phyloP scores from a whole-genome alignment of 139 green algal species.

The Chlorella vulgaris region DNA sequence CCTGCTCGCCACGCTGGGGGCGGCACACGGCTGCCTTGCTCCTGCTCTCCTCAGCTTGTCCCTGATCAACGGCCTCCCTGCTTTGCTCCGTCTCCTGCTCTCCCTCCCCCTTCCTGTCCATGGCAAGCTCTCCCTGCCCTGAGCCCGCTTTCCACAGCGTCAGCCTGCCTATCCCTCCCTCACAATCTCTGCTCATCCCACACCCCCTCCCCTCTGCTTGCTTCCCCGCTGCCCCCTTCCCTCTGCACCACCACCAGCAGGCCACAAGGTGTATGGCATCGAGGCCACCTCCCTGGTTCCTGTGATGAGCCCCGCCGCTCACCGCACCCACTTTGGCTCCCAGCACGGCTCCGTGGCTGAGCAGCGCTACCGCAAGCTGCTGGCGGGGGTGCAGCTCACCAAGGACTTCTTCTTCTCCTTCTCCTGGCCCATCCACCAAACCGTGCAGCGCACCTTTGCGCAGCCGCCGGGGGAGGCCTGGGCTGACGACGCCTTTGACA shows the following conservation, averaged over 20 bases:
- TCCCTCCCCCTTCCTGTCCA: background rate
- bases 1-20: too few species aligned
- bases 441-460: slow-evolving; percentile 74
- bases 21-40: background rate
- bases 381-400: slow-evolving; percentile 87
- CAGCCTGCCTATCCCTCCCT: too few species aligned
- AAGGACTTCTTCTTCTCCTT: slow-evolving; percentile 95
- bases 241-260: slow-evolving; percentile 28
- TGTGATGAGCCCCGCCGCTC: slow-evolving; percentile 54
- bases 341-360: slow-evolving; percentile 13
- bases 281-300: slow-evolving; percentile 78
- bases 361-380: slow-evolving; percentile 71
- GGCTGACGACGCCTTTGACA: slow-evolving; percentile 54
- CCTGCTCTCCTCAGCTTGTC: background rate
- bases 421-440: slow-evolving; percentile 79
- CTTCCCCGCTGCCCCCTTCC: background rate
- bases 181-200: too few species aligned
- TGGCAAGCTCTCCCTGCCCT: background rate
- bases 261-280: slow-evolving; percentile 88
- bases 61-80: background rate
- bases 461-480: slow-evolving; percentile 24
- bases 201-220: too few species aligned
- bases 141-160: too few species aligned
- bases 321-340: slow-evolving; percentile 46
- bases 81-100: background rate